Base-by-base conservation (phyloP, 306 rosid genomes). In the Fragaria nilgerrensis region DNA sequence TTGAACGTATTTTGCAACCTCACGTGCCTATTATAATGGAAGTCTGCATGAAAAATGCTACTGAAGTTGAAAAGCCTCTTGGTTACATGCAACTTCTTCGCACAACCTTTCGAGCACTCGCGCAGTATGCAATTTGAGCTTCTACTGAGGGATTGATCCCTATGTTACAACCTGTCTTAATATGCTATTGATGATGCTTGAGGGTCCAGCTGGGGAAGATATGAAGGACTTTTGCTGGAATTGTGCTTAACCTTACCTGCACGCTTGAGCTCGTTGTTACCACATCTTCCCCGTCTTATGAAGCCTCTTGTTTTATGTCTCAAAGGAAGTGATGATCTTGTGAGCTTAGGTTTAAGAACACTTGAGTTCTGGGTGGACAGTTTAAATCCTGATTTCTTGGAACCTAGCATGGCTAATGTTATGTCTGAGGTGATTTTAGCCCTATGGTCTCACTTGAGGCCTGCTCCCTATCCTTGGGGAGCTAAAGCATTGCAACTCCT, bases 331-430 rank as follows among this genome's bases (percentile, higher is more conserved):
- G 99, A 92, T 79, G 99, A 96, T 34, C 89, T 96, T 45, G 99
- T 96, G 77, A 80, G 96, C 84, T 83, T 96, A 70, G 99, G 99
- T 74, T 82, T 96, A 80, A 85, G 98, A 80, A 96, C 99, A 55
- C 98, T 96, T 55, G 99, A 96, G 83, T 92, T 91, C 78, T 96
- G 99, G 99, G 96, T 96, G 14, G 99, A 96, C 87, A 96, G 98
- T 86, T 85, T 96, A 81, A 96, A 96, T 86, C 99, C 99, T 68
- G 99, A 96, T 83, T 96, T 96, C 82, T 90, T 96, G 73, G 99
- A 96, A 84, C 99, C 98, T 9, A 92, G 97, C 79, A 96, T 96
- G 99, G 99, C 99, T 22, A 92, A 67, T 86, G 96, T 96, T 68
- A 91, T 89, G 91, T 91, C 98, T 43, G 97, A 91, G 72, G 97